These are phyloP conservation scores for Lichtheimia ornata DNA, from an alignment of 371 early-diverging fungal species.

Conservation along the genomic window DNA sequence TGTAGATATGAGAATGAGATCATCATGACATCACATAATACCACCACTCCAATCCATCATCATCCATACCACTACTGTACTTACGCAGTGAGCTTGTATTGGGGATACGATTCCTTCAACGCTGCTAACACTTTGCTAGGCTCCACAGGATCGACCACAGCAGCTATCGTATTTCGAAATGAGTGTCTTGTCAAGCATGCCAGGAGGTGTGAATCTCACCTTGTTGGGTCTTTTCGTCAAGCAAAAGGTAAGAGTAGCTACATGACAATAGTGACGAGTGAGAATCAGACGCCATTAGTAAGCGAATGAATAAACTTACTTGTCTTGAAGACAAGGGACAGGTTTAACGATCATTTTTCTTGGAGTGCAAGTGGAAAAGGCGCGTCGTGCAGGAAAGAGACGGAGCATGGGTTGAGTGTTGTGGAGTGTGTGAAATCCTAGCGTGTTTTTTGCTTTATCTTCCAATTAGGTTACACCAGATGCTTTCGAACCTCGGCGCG, in stretches of 20 bases:
- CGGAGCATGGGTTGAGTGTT: no score
- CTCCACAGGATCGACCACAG: slow-evolving; percentile 63
- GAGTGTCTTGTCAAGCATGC: not conserved
- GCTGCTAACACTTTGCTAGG: slow-evolving; percentile 54
- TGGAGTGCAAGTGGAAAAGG: slow-evolving; percentile 17
- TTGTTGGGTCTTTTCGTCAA: slow-evolving; percentile 65
- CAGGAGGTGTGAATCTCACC: slow-evolving; percentile 15
- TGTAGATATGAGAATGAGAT: slow-evolving; percentile 64
- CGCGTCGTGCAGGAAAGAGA: not conserved
- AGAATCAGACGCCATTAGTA: not conserved
- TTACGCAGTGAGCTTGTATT: slow-evolving; percentile 45
- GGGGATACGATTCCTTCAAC: slow-evolving; percentile 12
- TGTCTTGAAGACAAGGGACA: slow-evolving; percentile 30
- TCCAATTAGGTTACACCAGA: no score
- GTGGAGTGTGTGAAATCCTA: no score
- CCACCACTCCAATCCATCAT: slow-evolving; percentile 17
- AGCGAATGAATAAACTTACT: slow-evolving; percentile 16
- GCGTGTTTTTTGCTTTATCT: no score
- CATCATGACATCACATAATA: slow-evolving; percentile 83
- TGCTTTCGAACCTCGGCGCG: no score
- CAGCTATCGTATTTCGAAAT: slow-evolving; percentile 22
- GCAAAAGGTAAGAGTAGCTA: slow-evolving; percentile 73
- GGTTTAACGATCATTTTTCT: slow-evolving; percentile 26
- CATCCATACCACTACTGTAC: not conserved
- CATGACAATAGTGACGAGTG: slow-evolving; percentile 15